Percentiles rank a stretch among this genome's conserved stretches.
Evolutionary conservation across 179 eudicot species (phyloP).

Genomic region (Nepenthes alata): DNA sequence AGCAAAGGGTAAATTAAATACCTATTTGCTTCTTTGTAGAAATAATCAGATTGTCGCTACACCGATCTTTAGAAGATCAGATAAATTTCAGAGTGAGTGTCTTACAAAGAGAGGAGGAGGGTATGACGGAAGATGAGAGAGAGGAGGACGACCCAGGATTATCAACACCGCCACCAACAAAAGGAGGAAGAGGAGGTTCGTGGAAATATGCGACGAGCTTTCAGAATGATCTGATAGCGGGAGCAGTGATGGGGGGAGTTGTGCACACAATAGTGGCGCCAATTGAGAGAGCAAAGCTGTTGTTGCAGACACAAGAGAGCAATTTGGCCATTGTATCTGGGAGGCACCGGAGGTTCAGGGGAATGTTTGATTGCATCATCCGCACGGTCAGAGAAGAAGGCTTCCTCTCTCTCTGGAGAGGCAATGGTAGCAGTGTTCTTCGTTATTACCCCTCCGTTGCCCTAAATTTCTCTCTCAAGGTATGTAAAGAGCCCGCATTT

Average conservation of each 20-base stretch:
- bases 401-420: constrained; percentile 77
- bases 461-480: constrained; percentile 93
- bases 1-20: too few species aligned
- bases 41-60: too few species aligned
- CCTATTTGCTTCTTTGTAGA: too few species aligned
- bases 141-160: background rate
- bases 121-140: constrained; percentile 10
- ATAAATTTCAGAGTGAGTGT: too few species aligned
- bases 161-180: background rate
- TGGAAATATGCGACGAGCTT: constrained; percentile 36
- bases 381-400: constrained; percentile 71
- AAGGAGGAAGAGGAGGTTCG: constrained; percentile 7
- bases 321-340: constrained; percentile 64
- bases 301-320: constrained; percentile 91
- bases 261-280: constrained; percentile 97
- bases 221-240: constrained; percentile 81
- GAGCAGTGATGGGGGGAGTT: constrained; percentile 83
- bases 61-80: too few species aligned
- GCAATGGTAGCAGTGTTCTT: constrained; percentile 92
- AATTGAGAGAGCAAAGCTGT: constrained; percentile 83
- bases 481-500: constrained; percentile 9
- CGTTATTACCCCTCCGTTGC: constrained; percentile 97
- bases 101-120: background rate
- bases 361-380: constrained; percentile 72
- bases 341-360: constrained; percentile 64